phyloP scores from a whole-genome alignment of 768 basidiomycete species.

The Leccinellum rugosiceps region DNA sequence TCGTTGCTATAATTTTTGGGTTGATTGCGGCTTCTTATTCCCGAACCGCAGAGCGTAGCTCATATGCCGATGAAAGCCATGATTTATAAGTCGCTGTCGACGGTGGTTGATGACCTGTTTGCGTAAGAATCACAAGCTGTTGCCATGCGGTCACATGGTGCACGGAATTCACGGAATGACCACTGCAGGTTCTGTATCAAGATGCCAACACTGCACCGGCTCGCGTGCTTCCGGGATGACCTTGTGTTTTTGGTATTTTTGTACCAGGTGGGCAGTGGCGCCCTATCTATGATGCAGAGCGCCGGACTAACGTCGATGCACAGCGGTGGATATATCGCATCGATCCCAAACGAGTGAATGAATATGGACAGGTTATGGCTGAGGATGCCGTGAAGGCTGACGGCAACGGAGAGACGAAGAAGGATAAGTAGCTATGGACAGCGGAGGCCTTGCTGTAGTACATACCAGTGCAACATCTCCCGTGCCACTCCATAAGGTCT shows the following conservation, averaged over 20 bases:
- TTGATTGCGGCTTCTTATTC: slow-evolving; percentile 5
- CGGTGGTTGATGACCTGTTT: slow-evolving; percentile 90
- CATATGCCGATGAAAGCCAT: slow-evolving; percentile 99
- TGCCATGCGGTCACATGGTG: slow-evolving; percentile 13
- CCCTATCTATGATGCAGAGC: slow-evolving; percentile 6
- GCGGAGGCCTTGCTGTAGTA: background rate
- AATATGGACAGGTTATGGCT: slow-evolving; percentile 85
- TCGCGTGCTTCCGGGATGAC: slow-evolving; percentile 89
- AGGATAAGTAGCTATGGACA: slow-evolving; percentile 40
- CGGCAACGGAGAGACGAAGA: slow-evolving; percentile 50
- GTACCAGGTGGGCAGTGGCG: slow-evolving; percentile 67
- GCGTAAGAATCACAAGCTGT: slow-evolving; percentile 50
- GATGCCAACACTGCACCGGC: slow-evolving; percentile 92
- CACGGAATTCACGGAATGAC: slow-evolving; percentile 13
- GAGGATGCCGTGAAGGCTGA: slow-evolving; percentile 42
- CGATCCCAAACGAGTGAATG: slow-evolving; percentile 92
- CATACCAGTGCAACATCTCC: slow-evolving; percentile 8
- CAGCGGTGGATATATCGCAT: slow-evolving; percentile 97
- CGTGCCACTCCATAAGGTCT: background rate
- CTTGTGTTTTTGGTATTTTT: slow-evolving; percentile 89
- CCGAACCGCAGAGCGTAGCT: slow-evolving; percentile 69
- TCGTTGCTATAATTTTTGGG: slow-evolving; percentile 12
- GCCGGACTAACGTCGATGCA: slow-evolving; percentile 6
- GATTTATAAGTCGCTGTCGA: slow-evolving; percentile 91
- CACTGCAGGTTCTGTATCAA: slow-evolving; percentile 80